Evolutionary conservation across 164 flowering plant genomes (phyloP), one percentile per base, ranked within the genome.

Genomic region (Houttuynia cordata): DNA sequence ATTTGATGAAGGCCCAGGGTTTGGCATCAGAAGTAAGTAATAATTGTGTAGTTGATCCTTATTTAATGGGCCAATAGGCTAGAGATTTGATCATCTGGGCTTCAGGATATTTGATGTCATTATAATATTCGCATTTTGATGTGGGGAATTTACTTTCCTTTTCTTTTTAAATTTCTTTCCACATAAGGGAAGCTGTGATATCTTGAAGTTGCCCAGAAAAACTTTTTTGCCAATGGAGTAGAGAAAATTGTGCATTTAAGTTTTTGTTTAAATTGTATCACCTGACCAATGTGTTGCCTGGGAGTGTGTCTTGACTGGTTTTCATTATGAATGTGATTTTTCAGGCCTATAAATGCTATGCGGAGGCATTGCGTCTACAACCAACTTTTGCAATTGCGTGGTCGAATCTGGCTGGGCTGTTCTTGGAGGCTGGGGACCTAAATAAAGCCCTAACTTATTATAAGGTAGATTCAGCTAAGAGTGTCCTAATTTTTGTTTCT

Each of bases 1-100:
- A 91, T 78, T 66, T 94, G 70, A 81, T 94, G 99, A 91, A 94
- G 70, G 86, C 91, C 15, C 94, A 91, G 70, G 99, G 99, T n/a
- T 67, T 88, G 67, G 78, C 91, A 59, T 87, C 84, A 77, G 99
- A 94, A 72, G 99, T 88, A 79, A 81, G 82, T 69, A 30, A 30
- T 30, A 30, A 30, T 30, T 6, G 37, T 30, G n/a, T n/a, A n/a
- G n/a, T n/a, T n/a, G n/a, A n/a, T n/a, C n/a, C n/a, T n/a, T n/a
- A n/a, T n/a, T n/a, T n/a, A n/a, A n/a, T n/a, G n/a, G n/a, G n/a
- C n/a, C n/a, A n/a, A n/a, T n/a, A n/a, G n/a, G n/a, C n/a, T n/a
- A n/a, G n/a, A n/a, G n/a, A n/a, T n/a, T n/a, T n/a, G n/a, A n/a
- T n/a, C n/a, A n/a, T n/a, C n/a, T n/a, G n/a, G n/a, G n/a, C n/a